These are phyloP conservation scores for Chrysosporium queenslandicum DNA, from an alignment of 2,329 filamentous ascomycete species.

Conservation along the genomic window DNA sequence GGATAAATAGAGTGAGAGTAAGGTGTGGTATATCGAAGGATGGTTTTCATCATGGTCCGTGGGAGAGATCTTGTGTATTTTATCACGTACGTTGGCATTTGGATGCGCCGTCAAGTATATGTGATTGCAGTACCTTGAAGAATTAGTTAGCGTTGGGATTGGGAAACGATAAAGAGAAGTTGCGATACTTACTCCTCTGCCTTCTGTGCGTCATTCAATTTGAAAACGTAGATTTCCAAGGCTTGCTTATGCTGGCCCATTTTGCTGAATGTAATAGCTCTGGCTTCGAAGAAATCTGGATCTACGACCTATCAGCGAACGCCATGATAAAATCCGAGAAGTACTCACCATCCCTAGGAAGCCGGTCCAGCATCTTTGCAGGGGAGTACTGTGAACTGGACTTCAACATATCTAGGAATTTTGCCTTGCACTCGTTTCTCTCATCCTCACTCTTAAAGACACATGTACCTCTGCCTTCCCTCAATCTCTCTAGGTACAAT, in stretches of 20 bases:
- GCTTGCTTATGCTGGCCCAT: slow-evolving; percentile 95
- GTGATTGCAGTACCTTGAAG: slow-evolving; percentile 70
- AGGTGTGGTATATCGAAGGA: slow-evolving; percentile 80
- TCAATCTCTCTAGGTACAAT: slow-evolving; percentile 52
- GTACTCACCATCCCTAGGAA: slow-evolving; percentile 64
- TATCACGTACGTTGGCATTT: slow-evolving; percentile 27
- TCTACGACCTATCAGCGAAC: slow-evolving; percentile 43
- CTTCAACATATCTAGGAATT: slow-evolving; percentile 64
- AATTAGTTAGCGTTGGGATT: background rate
- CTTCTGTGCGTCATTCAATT: slow-evolving; percentile 73
- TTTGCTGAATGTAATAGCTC: slow-evolving; percentile 82
- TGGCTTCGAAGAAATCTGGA: slow-evolving; percentile 73
- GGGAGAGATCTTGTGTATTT: slow-evolving; percentile 31
- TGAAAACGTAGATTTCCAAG: slow-evolving; percentile 95
- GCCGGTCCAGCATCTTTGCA: slow-evolving; percentile 61
- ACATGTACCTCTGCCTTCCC: slow-evolving; percentile 23
- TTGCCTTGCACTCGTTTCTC: slow-evolving; percentile 51
- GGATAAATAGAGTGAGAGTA: slow-evolving; percentile 79
- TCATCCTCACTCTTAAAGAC: slow-evolving; percentile 34
- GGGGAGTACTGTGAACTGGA: slow-evolving; percentile 72
- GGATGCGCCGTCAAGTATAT: slow-evolving; percentile 56
- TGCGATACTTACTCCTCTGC: slow-evolving; percentile 64
- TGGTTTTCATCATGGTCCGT: slow-evolving; percentile 44
- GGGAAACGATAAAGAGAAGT: background rate
- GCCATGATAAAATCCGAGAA: background rate